These are phyloP conservation scores for Elsinoe necatrix DNA, from an alignment of 2,329 filamentous ascomycete genomes.

Conservation along the genomic window DNA sequence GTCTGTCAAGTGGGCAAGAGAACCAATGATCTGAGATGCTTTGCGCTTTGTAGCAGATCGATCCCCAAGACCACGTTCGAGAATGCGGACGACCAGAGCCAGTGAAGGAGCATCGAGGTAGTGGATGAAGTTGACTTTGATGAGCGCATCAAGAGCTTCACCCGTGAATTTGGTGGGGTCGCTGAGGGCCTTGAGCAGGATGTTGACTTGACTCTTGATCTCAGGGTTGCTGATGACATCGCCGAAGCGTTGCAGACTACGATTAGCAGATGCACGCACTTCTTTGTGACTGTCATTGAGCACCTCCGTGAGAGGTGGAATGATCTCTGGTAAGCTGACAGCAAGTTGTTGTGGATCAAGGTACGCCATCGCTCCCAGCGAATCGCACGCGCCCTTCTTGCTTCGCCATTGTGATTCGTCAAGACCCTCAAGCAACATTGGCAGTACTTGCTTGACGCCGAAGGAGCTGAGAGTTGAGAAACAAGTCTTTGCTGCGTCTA, in stretches of 20 bases:
- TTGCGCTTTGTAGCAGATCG: constrained; percentile 94
- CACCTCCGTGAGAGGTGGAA: constrained; percentile 86
- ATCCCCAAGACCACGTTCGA: constrained; percentile 85
- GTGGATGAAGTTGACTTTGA: constrained; percentile 97
- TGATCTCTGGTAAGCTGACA: constrained; percentile 87
- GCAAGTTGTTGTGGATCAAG: constrained; percentile 92
- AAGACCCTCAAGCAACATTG: constrained; percentile 80
- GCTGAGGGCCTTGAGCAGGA: constrained; percentile 90
- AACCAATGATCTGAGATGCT: constrained; percentile 94
- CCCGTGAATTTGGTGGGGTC: constrained; percentile 97
- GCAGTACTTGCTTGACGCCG: constrained; percentile 89
- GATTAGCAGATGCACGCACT: constrained; percentile 82
- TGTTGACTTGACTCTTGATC: constrained; percentile 82
- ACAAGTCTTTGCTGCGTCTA: constrained; percentile 88
- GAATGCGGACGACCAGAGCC: constrained; percentile 86
- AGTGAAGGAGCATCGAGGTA: constrained; percentile 96
- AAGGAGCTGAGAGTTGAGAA: constrained; percentile 91
- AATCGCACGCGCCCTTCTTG: constrained; percentile 95
- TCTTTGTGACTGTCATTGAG: constrained; percentile 98
- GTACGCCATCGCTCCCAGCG: constrained; percentile 96
- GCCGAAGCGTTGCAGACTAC: constrained; percentile 93
- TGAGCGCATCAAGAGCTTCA: constrained; percentile 82
- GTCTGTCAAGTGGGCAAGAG: constrained; percentile 91
- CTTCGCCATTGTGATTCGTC: constrained; percentile 96
- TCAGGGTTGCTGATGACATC: constrained; percentile 98